Base-by-base conservation (phyloP, 225 moss, liverwort and hornwort genomes). In the Asterella californica region DNA sequence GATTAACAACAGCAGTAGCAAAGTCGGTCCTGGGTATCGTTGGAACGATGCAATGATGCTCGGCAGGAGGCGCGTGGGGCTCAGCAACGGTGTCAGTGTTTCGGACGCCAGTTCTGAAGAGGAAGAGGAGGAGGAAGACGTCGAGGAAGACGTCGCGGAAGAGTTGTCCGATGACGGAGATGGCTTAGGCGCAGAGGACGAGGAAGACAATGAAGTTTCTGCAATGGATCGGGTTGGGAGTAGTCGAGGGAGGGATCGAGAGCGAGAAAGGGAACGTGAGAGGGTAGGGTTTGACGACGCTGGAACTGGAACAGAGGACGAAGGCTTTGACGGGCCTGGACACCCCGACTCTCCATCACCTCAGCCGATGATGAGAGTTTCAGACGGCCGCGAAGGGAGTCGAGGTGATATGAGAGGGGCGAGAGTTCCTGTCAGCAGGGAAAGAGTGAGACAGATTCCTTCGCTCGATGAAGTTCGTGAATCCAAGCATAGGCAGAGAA, bases 11-110 rank as follows among this genome's bases (percentile, higher is more conserved):
- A 64, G 32, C 50, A 55, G 50, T 27, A 71, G 78, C 30, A 84
- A 82, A 75, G 82, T 65, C 37, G 68, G 27, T 48, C 69, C 69
- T 50, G 70, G 74, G 14, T 83, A 84, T 80, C 82, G 87, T 4
- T 84, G 87, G 87, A 84, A 68, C 61, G 84, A 87, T 82, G 84
- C 82, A 71, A 82, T 87, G 82, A 72, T 77, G 68, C 77, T 80
- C 27, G 78, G 84, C 76, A 82, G 87, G 77, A 83, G 83, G 81
- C 81, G 83, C 1, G 81, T 83, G 45, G 87, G 84, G 8, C 80
- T 82, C 30, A 82, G 84, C 49, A 84, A 80, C 79, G 84, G 84
- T 70, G 84, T 64, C 64, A 80, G 82, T 72, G 59, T 77, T 37
- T 79, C 78, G 53, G 82, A 82, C 46, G 86, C 68, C 9, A 79